Base-by-base conservation (phyloP, 352 stramenopile genomes). In the Thraustotheca clavata region DNA sequence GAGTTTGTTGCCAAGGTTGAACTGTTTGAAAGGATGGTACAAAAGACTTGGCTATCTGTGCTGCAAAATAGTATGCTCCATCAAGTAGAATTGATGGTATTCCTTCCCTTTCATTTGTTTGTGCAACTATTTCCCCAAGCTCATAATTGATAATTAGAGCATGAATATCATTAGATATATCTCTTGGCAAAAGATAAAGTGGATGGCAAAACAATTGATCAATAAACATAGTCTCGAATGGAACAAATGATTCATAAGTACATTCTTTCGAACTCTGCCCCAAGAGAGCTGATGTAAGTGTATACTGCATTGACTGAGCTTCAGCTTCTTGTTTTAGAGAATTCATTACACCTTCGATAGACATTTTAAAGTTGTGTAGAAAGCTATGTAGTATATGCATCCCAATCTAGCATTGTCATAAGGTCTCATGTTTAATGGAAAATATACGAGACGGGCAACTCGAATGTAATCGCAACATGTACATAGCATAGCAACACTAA, bases 231-330 rank as follows among this genome's bases (percentile, higher is more conserved):
- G 38, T n/a, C 57, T 65, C 35, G 27, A 65, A 65, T 3, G 20
- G 20, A 18, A 4, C 20, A 1, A 65, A 35, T n/a, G 24, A n/a
- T 6, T 54, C 27, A 46, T 38, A 33, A 35, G 57, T 65, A 31
- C 38, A 16, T 16, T 50, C 1, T 26, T 18, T 5, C 5, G 27
- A 33, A 22, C 27, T 31, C 46, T 65, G 57, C 7, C 57, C 57
- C 9, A 22, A 29, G 12, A 65, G 39, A 20, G 57, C 57, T 12
- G 57, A 12, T 20, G 57, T 34, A 32, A 65, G 40, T 4, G 57
- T 65, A 46, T 65, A 65, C n/a, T 27, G 7, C 18, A 36, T 11
- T 6, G 57, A n/a, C 38, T 40, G 46, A 7, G 57, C 38, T 41
- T 65, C 38, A 20, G 57, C 38, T 12, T 55, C 57, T 16, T 24